Conservation (phyloP, 352 stramenopile species). For the Phytophthora meadii region DNA sequence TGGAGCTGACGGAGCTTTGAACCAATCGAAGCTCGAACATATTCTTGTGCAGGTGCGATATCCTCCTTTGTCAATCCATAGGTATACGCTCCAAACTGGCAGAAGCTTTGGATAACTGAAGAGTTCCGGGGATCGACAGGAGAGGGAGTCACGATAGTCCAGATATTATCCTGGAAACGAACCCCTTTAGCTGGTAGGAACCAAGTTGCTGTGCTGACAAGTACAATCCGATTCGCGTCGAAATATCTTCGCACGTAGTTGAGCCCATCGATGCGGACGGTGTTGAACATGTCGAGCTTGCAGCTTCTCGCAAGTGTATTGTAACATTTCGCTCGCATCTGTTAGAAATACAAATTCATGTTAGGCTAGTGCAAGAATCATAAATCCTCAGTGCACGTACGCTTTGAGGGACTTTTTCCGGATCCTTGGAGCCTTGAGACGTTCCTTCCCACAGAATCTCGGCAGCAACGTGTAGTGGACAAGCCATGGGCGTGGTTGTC, state of each 20-base stretch:
- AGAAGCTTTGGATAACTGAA: constrained; percentile 28
- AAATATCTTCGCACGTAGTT: constrained; percentile 31
- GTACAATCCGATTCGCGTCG: constrained; percentile 22
- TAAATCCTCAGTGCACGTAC: constrained; percentile 6
- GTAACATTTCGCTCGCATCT: constrained; percentile 16
- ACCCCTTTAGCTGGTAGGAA: constrained; percentile 23
- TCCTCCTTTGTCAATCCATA: constrained; percentile 2
- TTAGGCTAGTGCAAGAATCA: not conserved
- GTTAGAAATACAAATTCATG: not conserved
- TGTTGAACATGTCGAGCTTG: constrained; percentile 20
- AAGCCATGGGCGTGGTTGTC: constrained; percentile 25
- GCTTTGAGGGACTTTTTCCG: constrained; percentile 26
- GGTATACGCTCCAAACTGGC: constrained; percentile 18
- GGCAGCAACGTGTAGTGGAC: constrained; percentile 18
- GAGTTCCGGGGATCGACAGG: constrained; percentile 17
- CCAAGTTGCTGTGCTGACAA: constrained; percentile 19
- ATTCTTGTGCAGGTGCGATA: constrained; percentile 12
- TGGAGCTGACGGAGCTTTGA: constrained; percentile 23
- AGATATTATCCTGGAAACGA: constrained; percentile 35
- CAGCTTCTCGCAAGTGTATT: constrained; percentile 31
- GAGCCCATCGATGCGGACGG: constrained; percentile 19
- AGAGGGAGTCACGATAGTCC: constrained; percentile 23
- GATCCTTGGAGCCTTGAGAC: constrained; percentile 13
- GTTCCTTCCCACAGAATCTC: constrained; percentile 27
- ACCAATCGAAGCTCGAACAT: constrained; percentile 8